These are phyloP conservation scores for Acanthamoeba sp. DNA, from an alignment of 208 protist species.

Conservation along the genomic window DNA sequence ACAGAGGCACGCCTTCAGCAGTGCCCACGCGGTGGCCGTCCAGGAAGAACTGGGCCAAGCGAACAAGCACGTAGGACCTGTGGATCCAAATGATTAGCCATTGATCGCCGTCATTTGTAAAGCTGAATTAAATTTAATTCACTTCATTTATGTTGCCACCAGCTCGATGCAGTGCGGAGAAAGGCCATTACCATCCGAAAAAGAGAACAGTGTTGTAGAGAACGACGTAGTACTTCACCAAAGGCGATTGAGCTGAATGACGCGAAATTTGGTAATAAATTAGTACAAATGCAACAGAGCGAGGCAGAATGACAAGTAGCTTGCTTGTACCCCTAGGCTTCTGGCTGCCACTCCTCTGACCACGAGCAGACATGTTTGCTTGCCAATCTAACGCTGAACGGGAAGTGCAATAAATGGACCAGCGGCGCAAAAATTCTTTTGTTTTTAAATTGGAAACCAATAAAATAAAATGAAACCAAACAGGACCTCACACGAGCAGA, in stretches of 20 bases:
- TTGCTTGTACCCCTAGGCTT: neutral
- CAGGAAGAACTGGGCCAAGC: conserved; percentile 27
- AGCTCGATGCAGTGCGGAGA: too few species aligned
- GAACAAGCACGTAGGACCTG: conserved; percentile 2
- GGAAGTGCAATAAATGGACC: neutral
- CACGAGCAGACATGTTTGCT: conserved; percentile 10
- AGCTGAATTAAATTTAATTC: neutral
- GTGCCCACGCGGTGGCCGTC: neutral
- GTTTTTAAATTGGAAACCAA: neutral
- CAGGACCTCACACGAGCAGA: too few species aligned
- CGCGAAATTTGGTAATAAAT: neutral
- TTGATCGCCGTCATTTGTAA: too few species aligned
- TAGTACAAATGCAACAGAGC: neutral
- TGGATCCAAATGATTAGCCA: too few species aligned
- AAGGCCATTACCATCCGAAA: neutral
- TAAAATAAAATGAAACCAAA: neutral
- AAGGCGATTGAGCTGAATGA: neutral
- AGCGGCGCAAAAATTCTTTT: too few species aligned
- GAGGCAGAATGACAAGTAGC: neutral
- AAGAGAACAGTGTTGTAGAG: conserved; percentile 36
- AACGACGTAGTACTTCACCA: neutral
- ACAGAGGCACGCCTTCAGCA: neutral
- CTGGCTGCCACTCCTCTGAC: neutral
- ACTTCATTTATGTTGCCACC: too few species aligned
- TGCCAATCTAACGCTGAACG: neutral